Percentiles rank a stretch among this genome's conserved stretches.
These are phyloP conservation scores for Symmetrospora coprosmae DNA, from an alignment of 768 basidiomycete genomes.

Conservation along the genomic window DNA sequence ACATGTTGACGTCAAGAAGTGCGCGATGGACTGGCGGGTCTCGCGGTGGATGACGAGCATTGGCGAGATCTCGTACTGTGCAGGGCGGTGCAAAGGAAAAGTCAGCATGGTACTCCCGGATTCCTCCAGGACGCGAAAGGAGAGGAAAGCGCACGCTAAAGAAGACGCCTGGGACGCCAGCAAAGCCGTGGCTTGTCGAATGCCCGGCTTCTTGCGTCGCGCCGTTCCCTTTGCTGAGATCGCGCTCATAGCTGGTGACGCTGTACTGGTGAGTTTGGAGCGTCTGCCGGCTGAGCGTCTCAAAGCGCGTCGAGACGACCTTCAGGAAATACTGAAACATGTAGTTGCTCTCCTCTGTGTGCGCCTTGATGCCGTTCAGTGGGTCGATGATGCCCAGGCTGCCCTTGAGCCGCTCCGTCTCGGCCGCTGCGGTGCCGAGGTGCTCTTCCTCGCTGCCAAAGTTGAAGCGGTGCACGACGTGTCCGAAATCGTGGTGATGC, in stretches of 20 bases:
- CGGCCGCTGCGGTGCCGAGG: constrained; percentile 14
- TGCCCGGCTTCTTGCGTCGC: constrained; percentile 37
- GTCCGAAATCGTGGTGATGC: constrained; percentile 85
- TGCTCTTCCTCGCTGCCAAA: constrained; percentile 47
- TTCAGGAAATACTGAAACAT: constrained; percentile 99
- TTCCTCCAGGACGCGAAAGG: constrained; percentile 26
- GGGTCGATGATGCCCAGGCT: constrained; percentile 66
- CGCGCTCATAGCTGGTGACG: constrained; percentile 88
- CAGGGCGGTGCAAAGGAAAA: too few relatives aligned
- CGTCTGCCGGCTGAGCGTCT: constrained; percentile 62
- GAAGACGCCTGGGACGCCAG: constrained; percentile 51
- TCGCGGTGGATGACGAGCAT: constrained; percentile 86
- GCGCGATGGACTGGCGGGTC: constrained; percentile 84
- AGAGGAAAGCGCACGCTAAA: constrained; percentile 15
- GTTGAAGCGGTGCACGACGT: constrained; percentile 61
- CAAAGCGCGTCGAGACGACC: constrained; percentile 90
- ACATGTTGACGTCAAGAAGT: constrained; percentile 96
- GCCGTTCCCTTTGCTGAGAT: constrained; percentile 49
- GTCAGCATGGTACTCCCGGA: too few relatives aligned
- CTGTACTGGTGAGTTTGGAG: constrained; percentile 89
- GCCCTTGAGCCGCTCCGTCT: constrained; percentile 40
- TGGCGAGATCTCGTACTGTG: constrained; percentile 79
- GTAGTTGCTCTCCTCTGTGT: constrained; percentile 62
- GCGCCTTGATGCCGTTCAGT: constrained; percentile 48
- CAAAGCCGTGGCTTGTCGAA: constrained; percentile 53